These are phyloP conservation scores for Bryoglossum gracile DNA, from an alignment of 495 filamentous ascomycete species.

Conservation along the genomic window DNA sequence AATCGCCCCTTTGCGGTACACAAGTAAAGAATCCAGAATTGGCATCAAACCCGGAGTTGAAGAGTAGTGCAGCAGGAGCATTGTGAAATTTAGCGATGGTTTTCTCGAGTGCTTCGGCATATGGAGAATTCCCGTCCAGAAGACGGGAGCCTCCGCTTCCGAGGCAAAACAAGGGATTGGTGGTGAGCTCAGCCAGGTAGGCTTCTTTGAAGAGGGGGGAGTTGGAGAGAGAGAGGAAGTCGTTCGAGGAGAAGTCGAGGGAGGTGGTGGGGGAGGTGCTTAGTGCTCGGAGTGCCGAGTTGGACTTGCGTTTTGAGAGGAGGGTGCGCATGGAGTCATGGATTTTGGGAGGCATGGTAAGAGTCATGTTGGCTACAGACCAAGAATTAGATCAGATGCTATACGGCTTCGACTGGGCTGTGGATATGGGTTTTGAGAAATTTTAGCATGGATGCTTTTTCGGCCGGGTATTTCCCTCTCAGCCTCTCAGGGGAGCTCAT, in stretches of 20 bases:
- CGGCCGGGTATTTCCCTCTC: no score
- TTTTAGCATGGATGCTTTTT: no score
- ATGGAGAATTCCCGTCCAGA: conserved; percentile 61
- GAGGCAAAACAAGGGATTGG: conserved; percentile 23
- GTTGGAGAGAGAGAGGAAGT: conserved; percentile 52
- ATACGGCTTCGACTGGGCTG: no score
- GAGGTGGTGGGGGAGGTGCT: conserved; percentile 30
- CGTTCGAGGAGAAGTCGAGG: conserved; percentile 58
- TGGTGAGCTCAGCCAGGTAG: conserved; percentile 35
- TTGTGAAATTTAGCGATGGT: conserved; percentile 59
- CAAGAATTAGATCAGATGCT: not conserved
- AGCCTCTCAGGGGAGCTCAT: no score
- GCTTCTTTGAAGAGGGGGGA: conserved; percentile 32
- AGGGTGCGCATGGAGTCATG: conserved; percentile 8
- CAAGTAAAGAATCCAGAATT: conserved; percentile 62
- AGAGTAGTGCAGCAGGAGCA: conserved; percentile 59
- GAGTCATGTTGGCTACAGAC: conserved; percentile 19
- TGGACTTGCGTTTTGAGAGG: conserved; percentile 9
- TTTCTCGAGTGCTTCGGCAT: conserved; percentile 55
- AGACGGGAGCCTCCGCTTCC: conserved; percentile 56
- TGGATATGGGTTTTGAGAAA: no score
- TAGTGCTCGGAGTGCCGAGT: conserved; percentile 32
- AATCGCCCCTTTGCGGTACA: conserved; percentile 61
- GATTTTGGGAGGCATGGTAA: not conserved
- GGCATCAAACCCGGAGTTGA: conserved; percentile 73